Evolutionary conservation across 2,329 filamentous ascomycete genomes (phyloP).

Genomic region (Meredithiella fracta): DNA sequence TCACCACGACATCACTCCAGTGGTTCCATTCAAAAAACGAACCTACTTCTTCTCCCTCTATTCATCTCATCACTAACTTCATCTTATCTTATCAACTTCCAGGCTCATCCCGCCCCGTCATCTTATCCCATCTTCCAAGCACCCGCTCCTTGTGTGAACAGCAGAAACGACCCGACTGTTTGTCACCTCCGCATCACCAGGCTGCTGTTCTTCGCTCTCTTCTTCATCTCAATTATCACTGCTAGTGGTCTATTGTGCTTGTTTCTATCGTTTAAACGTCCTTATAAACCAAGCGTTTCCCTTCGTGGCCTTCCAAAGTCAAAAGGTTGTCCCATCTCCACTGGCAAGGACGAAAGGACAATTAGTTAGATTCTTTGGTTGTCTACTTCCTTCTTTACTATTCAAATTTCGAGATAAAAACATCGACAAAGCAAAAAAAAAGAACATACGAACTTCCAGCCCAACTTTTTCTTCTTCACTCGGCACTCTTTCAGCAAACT

Average conservation of each 20-base stretch:
- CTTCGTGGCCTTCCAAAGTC: not conserved
- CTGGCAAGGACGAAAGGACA: not conserved
- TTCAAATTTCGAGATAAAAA: too few species aligned
- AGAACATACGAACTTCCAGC: not conserved
- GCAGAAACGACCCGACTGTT: not conserved
- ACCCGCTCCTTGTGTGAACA: not conserved
- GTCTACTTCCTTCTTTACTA: too few species aligned
- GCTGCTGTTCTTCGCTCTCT: too few species aligned
- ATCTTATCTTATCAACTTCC: not conserved
- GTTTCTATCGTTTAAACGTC: too few species aligned
- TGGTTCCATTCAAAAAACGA: not conserved
- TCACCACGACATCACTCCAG: not conserved
- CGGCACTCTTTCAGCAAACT: slow-evolving; percentile 10
- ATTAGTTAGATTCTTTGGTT: too few species aligned
- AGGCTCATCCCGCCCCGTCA: not conserved
- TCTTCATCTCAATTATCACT: too few species aligned
- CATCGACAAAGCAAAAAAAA: not conserved
- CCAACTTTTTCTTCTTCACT: slow-evolving; percentile 14
- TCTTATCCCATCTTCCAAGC: not conserved
- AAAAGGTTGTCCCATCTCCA: not conserved
- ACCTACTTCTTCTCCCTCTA: not conserved
- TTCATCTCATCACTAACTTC: not conserved
- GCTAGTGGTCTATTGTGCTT: too few species aligned
- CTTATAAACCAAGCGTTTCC: not conserved
- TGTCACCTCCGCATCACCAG: not conserved